A percentile compares a stretch with the other conserved stretches of the same genome.
Conservation (phyloP, 2,329 filamentous ascomycete species). For the Colletotrichum sp. region DNA sequence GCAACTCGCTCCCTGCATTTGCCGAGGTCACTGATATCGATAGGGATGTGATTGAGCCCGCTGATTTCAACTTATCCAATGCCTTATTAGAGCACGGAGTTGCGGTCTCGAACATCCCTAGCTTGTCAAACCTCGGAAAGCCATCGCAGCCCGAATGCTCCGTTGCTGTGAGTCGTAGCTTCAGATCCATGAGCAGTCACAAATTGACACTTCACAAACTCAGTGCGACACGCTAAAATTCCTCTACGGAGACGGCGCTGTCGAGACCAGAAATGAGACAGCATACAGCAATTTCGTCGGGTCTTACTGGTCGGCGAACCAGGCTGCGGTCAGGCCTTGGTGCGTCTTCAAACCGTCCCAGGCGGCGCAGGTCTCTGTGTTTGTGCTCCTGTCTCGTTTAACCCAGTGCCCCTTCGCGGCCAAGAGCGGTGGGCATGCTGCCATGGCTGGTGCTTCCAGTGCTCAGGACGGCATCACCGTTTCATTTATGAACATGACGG, state of each 20-base stretch:
- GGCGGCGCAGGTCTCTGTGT: slow-evolving; percentile 29
- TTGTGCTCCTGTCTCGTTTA: slow-evolving; percentile 30
- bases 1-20: too few relatives aligned
- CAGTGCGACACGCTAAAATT: slow-evolving; percentile 11
- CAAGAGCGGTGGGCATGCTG: slow-evolving; percentile 18
- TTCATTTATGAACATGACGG: slow-evolving; percentile 6
- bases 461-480: slow-evolving; percentile 13
- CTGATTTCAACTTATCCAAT: too few relatives aligned
- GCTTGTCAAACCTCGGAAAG: too few relatives aligned
- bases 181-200: too few relatives aligned
- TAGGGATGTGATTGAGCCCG: too few relatives aligned
- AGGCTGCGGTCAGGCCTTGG: slow-evolving; percentile 13
- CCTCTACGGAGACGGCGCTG: slow-evolving; percentile 6
- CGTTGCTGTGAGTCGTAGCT: background rate
- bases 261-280: slow-evolving; percentile 1
- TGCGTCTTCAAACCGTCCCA: slow-evolving; percentile 38
- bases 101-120: too few relatives aligned
- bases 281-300: slow-evolving; percentile 9
- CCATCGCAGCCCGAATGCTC: background rate
- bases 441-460: slow-evolving; percentile 16
- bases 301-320: slow-evolving; percentile 18
- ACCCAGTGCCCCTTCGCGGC: slow-evolving; percentile 21
- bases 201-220: background rate
- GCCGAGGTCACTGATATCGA: too few relatives aligned
- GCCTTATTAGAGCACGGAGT: too few relatives aligned